Evolutionary conservation across 768 basidiomycete species (phyloP).

Genomic region (Termitomyces titanicus): DNA sequence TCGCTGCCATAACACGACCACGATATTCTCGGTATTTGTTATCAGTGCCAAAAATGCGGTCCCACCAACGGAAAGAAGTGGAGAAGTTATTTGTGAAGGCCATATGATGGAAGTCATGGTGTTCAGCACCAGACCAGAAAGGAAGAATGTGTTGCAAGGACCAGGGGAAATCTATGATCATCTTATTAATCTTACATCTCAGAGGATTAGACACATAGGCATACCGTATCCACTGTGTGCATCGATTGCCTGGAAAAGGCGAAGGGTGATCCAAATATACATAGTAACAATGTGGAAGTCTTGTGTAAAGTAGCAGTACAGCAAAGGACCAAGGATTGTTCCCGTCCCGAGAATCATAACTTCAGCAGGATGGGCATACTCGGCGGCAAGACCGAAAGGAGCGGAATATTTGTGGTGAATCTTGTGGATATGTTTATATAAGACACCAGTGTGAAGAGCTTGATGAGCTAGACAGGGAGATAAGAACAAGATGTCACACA

Average conservation of each 20-base stretch:
- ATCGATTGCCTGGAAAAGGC: constrained; percentile 96
- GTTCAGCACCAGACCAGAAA: constrained; percentile 97
- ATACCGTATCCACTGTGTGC: constrained; percentile 94
- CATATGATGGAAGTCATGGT: constrained; percentile 99
- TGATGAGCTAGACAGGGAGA: constrained; percentile 65
- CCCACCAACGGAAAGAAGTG: constrained; percentile 94
- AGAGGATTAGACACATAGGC: constrained; percentile 18
- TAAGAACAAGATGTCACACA: not conserved
- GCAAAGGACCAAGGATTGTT: constrained; percentile 82
- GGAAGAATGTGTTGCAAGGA: constrained; percentile 88
- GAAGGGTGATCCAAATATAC: constrained; percentile 89
- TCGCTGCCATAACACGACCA: constrained; percentile 57
- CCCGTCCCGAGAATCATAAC: constrained; percentile 93
- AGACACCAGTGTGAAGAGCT: constrained; percentile 75
- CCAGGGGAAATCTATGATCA: constrained; percentile 86
- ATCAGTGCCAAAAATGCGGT: constrained; percentile 87
- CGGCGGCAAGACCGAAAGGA: constrained; percentile 95
- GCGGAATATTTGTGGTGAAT: constrained; percentile 97
- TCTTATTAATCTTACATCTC: constrained; percentile 1
- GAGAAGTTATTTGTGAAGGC: constrained; percentile 92
- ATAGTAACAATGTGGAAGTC: constrained; percentile 91
- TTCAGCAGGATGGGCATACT: constrained; percentile 97
- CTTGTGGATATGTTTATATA: constrained; percentile 95
- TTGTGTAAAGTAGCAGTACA: constrained; percentile 73
- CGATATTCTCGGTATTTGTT: constrained; percentile 84